phyloP scores from a whole-genome alignment of 768 basidiomycete species.

The Russula earlei region DNA sequence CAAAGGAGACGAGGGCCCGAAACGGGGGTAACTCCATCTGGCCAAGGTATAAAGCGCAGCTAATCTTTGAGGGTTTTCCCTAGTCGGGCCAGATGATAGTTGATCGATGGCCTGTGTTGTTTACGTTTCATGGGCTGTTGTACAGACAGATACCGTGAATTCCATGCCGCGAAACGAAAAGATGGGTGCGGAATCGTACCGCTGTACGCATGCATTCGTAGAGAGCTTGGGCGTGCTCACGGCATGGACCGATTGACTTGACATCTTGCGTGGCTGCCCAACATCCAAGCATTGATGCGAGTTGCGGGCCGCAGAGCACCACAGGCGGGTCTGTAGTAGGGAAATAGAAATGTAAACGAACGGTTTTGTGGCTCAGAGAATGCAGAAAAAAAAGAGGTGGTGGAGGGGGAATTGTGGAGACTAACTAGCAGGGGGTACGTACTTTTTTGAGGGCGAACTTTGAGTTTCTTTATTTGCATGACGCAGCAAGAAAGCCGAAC shows the following conservation, averaged over 20 bases:
- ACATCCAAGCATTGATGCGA: conserved; percentile 74
- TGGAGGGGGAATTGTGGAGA: too few species aligned
- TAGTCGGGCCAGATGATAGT: conserved; percentile 81
- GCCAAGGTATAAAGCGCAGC: not conserved
- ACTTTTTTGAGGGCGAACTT: conserved; percentile 74
- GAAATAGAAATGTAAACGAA: conserved; percentile 32
- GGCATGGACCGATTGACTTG: conserved; percentile 44
- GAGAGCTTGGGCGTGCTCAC: conserved; percentile 47
- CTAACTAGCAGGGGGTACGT: conserved; percentile 15
- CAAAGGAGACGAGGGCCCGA: not conserved
- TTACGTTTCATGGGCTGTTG: conserved; percentile 59
- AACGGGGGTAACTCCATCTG: not conserved
- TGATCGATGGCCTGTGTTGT: conserved; percentile 67
- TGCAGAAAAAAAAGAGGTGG: not conserved
- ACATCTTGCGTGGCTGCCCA: conserved; percentile 72
- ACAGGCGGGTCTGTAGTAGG: conserved; percentile 35
- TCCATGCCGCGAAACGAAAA: not conserved
- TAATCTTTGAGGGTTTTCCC: conserved; percentile 53
- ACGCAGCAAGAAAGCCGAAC: not conserved
- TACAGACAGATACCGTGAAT: not conserved
- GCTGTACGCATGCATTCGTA: conserved; percentile 81
- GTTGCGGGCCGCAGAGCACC: conserved; percentile 47
- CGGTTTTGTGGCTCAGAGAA: conserved; percentile 13
- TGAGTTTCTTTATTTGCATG: conserved; percentile 65
- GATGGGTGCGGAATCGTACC: conserved; percentile 40